A percentile compares a stretch with the other conserved stretches of the same genome.
These are phyloP conservation scores for Globisporangium alternatum DNA, from an alignment of 352 stramenopile genomes.

Conservation along the genomic window DNA sequence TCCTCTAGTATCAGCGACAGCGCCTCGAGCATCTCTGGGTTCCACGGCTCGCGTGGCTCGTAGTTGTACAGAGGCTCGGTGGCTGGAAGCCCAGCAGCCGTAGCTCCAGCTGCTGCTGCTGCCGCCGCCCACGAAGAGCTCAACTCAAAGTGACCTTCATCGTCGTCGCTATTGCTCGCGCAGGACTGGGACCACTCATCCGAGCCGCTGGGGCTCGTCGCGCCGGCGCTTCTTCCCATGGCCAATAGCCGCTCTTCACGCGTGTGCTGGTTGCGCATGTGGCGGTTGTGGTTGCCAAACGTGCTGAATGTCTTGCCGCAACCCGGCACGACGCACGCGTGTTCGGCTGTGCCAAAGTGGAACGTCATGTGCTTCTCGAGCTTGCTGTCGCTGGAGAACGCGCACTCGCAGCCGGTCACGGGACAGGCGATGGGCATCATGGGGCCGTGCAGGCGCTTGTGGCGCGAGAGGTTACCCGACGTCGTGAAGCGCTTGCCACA, in stretches of 20 bases:
- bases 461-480: slow-evolving; percentile 28
- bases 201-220: slow-evolving; percentile 5
- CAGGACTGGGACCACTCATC: slow-evolving; percentile 10
- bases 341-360: slow-evolving; percentile 15
- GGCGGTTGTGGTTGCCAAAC: slow-evolving; percentile 53
- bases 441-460: slow-evolving; percentile 23
- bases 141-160: background rate
- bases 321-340: slow-evolving; percentile 26
- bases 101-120: background rate
- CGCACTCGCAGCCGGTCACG: slow-evolving; percentile 5
- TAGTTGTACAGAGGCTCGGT: slow-evolving; percentile 3
- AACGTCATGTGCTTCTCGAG: slow-evolving; percentile 15
- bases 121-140: background rate
- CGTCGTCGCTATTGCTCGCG: background rate
- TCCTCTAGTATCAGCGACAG: slow-evolving; percentile 37
- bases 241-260: background rate
- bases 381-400: slow-evolving; percentile 13
- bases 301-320: slow-evolving; percentile 67
- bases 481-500: slow-evolving; percentile 36
- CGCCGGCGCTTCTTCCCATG: background rate
- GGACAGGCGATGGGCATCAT: slow-evolving; percentile 13
- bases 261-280: slow-evolving; percentile 60
- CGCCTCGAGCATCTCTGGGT: slow-evolving; percentile 40
- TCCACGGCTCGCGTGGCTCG: slow-evolving; percentile 22
- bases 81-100: background rate